Base-by-base conservation (phyloP, 306 rosid species). In the Prunus fruticosa region DNA sequence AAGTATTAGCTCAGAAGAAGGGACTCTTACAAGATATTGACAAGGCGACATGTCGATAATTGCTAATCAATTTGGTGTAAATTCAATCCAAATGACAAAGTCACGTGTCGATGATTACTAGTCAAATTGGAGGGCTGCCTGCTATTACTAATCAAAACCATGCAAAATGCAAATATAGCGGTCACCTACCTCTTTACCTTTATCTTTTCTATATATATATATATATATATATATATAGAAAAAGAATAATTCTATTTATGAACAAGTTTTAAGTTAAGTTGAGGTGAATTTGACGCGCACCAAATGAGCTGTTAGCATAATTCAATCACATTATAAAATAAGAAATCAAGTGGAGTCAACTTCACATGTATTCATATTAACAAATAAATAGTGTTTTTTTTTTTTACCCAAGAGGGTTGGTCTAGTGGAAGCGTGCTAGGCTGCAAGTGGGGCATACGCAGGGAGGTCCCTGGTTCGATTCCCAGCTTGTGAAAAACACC, bases 21-120 rank as follows among this genome's bases (percentile, higher is more conserved):
- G 18, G 43, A 62, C 67, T 62, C 43, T 64, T 64, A 32, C 49
- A 8, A 64, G 69, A 6, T 6, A 64, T 56, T 72, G 76, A 54
- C 53, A 38, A 62, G 60, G 52, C 8, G 30, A n/a, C 64, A 56
- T 38, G 75, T 25, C 65, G 52, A 72, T 57, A 72, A 56, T 71
- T 34, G 75, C 75, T 71, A 53, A 54, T 53, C 32, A 20, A 3
- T 6, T 62, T 14, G 41, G 43, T 27, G 20, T 62, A 30, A 20
- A 27, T 13, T 71, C 3, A 32, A 18, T 64, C 11, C 11, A 64
- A 64, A 28, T 30, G 65, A 20, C 52, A 20, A 54, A 71, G 7
- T 71, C 15, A 38, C 25, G 4, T 8, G 76, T 41, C 67, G 67
- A 57, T 72, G 54, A 57, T 56, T 56, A 23, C 67, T 41, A 72